phyloP scores from a whole-genome alignment of 257 asterid species.

The Solanum sejunctum region DNA sequence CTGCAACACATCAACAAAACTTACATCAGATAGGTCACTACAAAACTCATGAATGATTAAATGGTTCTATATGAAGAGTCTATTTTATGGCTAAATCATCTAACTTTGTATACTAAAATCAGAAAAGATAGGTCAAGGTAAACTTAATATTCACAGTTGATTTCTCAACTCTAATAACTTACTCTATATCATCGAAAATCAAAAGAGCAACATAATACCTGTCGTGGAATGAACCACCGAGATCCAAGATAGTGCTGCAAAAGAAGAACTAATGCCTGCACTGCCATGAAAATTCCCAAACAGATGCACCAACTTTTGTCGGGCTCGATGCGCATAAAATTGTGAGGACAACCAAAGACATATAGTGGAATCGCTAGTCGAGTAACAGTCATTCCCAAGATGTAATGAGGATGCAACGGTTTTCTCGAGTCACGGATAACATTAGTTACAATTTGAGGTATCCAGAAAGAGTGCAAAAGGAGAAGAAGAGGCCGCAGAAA shows the following conservation, averaged over 20 bases:
- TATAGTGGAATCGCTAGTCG: constrained; percentile 84
- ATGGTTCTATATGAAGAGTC: background rate
- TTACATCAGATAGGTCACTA: background rate
- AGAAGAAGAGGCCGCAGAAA: constrained; percentile 61
- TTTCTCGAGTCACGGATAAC: constrained; percentile 83
- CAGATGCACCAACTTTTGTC: constrained; percentile 62
- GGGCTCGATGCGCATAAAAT: constrained; percentile 89
- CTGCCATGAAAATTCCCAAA: constrained; percentile 57
- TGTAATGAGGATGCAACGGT: constrained; percentile 88
- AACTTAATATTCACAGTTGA: background rate
- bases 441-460: constrained; percentile 77
- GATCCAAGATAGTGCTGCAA: constrained; percentile 92
- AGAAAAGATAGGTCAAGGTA: background rate
- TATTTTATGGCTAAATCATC: background rate
- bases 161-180: background rate
- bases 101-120: background rate
- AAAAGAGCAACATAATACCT: constrained; percentile 31
- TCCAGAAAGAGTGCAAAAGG: constrained; percentile 88
- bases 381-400: constrained; percentile 76
- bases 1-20: constrained; percentile 22
- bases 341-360: constrained; percentile 82
- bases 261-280: constrained; percentile 69
- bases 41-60: background rate
- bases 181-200: background rate
- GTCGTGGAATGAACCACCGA: constrained; percentile 89